Evolutionary conservation across 495 filamentous ascomycete genomes (phyloP), one percentile per base, ranked within the genome.

Genomic region (Aspergillus carlsbadensis): DNA sequence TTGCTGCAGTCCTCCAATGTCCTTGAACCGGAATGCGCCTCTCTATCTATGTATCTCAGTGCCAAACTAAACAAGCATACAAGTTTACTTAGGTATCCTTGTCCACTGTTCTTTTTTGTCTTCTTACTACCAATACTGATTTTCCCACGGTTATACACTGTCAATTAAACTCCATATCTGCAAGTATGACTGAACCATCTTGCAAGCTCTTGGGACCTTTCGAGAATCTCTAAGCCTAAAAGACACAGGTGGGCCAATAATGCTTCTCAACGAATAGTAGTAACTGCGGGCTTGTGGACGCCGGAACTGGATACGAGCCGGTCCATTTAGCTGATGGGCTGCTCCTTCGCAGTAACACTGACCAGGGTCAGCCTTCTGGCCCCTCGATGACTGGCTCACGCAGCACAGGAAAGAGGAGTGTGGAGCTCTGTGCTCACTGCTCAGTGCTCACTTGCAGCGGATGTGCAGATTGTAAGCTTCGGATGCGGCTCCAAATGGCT

Each of bases 401-500:
- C 20, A 2, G 21, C 14, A 29, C 35, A 52, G 22, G 10, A 21
- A 20, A 21, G 11, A 14, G n/a, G n/a, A 18, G 37, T 20, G 37
- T 43, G 45, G 45, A 50, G 45, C 45, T 39, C 26, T 26, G 45
- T 36, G 45, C 45, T 39, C 26, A 14, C 45, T 57, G 37, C 45
- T 39, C 26, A 14, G 36, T 57, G 37, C 45, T 50, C 54, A 43
- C 54, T 24, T 50, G 54, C 54, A 50, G 54, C 4, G 44, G n/a
- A 17, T 11, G 24, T 57, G 54, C 34, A 40, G 46, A 6, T 15
- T 42, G 37, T 22, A 50, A 57, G 54, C 54, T 50, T 49, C 46
- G 21, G 24, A 41, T 57, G 54, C 54, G 54, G 54, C 54, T 57
- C 54, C 54, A 57, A 57, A 49, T 37, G 54, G 17, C 3, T 41